Evolutionary conservation across 805 yeast species (phyloP), one percentile per base, ranked within the genome.

Genomic region (Candida yuanshanica): DNA sequence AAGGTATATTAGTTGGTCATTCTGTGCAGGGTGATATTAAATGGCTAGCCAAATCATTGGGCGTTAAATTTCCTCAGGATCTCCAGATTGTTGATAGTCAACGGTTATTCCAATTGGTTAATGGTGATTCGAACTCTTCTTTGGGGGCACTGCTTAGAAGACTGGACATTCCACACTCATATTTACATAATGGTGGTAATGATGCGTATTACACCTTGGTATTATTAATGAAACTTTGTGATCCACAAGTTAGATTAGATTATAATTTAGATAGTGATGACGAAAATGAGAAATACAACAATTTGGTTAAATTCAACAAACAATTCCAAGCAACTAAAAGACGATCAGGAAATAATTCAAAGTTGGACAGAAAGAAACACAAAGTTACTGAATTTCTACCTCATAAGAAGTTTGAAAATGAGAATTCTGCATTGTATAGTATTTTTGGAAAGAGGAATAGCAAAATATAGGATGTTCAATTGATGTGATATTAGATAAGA

Each of bases 111-210:
- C 51, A 54, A 3, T 33, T 58, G 3, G 59, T 72, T 4, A 68
- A 65, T 43, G 72, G 78, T 2, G 26, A 40, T 4, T 51, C 51
- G 9, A 52, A 62, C 26, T 74, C 75, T 6, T 62, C 69, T 4
- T 55, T 82, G 34, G 67, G 74, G 13, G 70, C 68, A 17, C 56
- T 75, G 0, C 60, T 81, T 14, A 57, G 73, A 32, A 53, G 67
- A 36, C 59, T 76, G 37, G 62, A 64, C 21, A 66, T 82, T 6
- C 83, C 85, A 1, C 78, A 77, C 52, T 70, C 79, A 1, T 69
- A 66, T 47, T 60, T 82, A 36, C 89, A 82, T 55, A 82, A 82
- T 54, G 89, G 84, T 2, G 85, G 81, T 3, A 82, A 82, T 52
- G 90, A 82, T 56, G 77, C 86, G 7, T 76, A 78, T 50, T 79